These are phyloP conservation scores for Fraxinus albicans DNA, from an alignment of 305 asterid species.

Conservation along the genomic window DNA sequence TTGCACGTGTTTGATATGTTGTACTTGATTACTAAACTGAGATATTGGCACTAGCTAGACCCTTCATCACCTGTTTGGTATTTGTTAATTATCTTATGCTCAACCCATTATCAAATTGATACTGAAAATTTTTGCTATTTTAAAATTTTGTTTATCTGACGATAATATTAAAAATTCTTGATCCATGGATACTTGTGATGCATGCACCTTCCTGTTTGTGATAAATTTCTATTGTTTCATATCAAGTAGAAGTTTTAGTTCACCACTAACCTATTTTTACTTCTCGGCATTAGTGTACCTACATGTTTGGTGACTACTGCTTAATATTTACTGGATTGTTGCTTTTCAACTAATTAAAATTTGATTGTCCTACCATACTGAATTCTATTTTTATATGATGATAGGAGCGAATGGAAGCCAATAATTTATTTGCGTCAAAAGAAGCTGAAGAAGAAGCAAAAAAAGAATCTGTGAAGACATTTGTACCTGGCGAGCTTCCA, in stretches of 20 bases:
- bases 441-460: slow-evolving; percentile 94
- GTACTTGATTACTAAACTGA: background rate
- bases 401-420: slow-evolving; percentile 95
- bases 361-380: background rate
- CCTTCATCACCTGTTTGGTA: background rate
- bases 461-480: slow-evolving; percentile 74
- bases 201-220: background rate
- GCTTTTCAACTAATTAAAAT: background rate
- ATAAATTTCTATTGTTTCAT: background rate
- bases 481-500: slow-evolving; percentile 73
- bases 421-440: slow-evolving; percentile 64
- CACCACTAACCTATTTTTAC: background rate
- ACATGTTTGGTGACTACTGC: background rate
- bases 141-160: background rate
- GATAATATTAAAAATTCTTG: background rate
- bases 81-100: background rate
- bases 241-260: slow-evolving; percentile 10
- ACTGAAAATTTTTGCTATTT: background rate
- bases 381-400: slow-evolving; percentile 20
- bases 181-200: background rate
- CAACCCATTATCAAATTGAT: background rate
- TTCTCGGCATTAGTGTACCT: background rate
- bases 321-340: background rate
- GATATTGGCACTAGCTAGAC: background rate
- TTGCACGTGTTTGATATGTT: background rate